Percentiles rank a stretch among this genome's conserved stretches.
Conservation (phyloP, 2,329 filamentous ascomycete genomes). For the Cordyceps cateniannulata region DNA sequence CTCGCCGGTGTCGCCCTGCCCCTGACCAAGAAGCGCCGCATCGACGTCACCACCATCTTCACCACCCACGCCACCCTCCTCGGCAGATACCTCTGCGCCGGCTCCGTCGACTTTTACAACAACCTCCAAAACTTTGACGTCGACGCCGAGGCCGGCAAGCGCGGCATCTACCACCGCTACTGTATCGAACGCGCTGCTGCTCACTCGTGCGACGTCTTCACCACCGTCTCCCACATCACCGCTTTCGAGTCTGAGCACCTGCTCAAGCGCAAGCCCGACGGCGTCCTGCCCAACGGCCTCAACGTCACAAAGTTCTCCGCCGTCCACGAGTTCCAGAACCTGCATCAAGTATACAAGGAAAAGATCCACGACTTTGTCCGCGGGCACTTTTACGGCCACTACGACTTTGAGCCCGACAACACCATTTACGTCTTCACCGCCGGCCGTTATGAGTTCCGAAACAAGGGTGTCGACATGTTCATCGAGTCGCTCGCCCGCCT, state of each 20-base stretch:
- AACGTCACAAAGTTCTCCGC: slow-evolving; percentile 97
- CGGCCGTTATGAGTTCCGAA: slow-evolving; percentile 93
- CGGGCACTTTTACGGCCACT: slow-evolving; percentile 96
- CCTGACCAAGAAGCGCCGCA: slow-evolving; percentile 85
- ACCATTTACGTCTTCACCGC: slow-evolving; percentile 97
- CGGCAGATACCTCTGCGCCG: slow-evolving; percentile 91
- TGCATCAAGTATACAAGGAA: slow-evolving; percentile 93
- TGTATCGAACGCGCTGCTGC: slow-evolving; percentile 94
- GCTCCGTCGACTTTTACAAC: slow-evolving; percentile 98
- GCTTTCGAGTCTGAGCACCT: slow-evolving; percentile 97
- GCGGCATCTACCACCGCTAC: slow-evolving; percentile 97
- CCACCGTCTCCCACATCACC: slow-evolving; percentile 96
- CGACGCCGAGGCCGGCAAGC: slow-evolving; percentile 92
- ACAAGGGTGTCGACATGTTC: slow-evolving; percentile 99
- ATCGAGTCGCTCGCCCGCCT: slow-evolving; percentile 91
- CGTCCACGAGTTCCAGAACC: slow-evolving; percentile 97
- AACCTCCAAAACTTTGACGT: slow-evolving; percentile 96
- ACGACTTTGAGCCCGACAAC: slow-evolving; percentile 94
- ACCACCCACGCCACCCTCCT: slow-evolving; percentile 95
- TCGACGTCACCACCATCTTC: slow-evolving; percentile 97
- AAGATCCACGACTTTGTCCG: slow-evolving; percentile 98
- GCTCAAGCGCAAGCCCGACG: slow-evolving; percentile 94
- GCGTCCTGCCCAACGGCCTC: slow-evolving; percentile 89
- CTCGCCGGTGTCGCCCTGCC: slow-evolving; percentile 89
- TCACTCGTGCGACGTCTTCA: slow-evolving; percentile 93